phyloP scores from a whole-genome alignment of 2,329 filamentous ascomycete species.

The Pseudogymnoascus sp. region DNA sequence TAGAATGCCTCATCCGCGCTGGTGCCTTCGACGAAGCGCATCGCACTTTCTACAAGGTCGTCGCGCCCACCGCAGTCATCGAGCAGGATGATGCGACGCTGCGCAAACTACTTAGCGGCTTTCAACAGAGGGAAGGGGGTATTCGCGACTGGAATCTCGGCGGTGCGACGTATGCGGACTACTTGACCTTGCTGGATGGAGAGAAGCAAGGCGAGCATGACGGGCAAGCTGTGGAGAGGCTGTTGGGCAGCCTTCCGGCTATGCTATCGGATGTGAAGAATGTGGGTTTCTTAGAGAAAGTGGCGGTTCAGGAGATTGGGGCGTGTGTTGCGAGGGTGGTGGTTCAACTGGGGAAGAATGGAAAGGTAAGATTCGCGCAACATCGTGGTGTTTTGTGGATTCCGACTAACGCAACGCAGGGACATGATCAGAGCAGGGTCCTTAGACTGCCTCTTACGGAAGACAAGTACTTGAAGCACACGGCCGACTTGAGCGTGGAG shows the following conservation, averaged over 20 bases:
- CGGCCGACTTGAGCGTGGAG: conserved; percentile 57
- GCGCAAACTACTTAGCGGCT: conserved; percentile 60
- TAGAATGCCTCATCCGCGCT: conserved; percentile 71
- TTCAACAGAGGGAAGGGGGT: conserved; percentile 51
- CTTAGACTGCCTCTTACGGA: conserved; percentile 59
- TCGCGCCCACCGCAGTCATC: conserved; percentile 75
- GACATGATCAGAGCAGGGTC: conserved; percentile 38
- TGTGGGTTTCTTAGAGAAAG: conserved; percentile 47
- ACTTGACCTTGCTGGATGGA: conserved; percentile 43
- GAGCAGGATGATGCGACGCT: conserved; percentile 69
- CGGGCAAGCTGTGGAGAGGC: conserved; percentile 42
- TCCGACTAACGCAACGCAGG: conserved; percentile 26
- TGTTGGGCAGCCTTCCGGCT: conserved; percentile 47
- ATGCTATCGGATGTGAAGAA: conserved; percentile 31
- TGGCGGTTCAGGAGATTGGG: conserved; percentile 77
- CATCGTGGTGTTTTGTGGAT: neutral
- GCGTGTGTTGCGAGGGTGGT: conserved; percentile 61
- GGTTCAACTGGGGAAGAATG: conserved; percentile 44
- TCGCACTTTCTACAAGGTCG: conserved; percentile 66
- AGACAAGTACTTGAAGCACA: conserved; percentile 62
- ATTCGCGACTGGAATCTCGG: conserved; percentile 70
- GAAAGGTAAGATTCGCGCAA: conserved; percentile 39
- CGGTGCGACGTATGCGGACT: conserved; percentile 66
- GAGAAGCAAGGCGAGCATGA: conserved; percentile 34
- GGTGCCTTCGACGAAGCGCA: conserved; percentile 74